Evolutionary conservation across 345 rosid species (phyloP).

Genomic region (Euphorbia pulcherrima): DNA sequence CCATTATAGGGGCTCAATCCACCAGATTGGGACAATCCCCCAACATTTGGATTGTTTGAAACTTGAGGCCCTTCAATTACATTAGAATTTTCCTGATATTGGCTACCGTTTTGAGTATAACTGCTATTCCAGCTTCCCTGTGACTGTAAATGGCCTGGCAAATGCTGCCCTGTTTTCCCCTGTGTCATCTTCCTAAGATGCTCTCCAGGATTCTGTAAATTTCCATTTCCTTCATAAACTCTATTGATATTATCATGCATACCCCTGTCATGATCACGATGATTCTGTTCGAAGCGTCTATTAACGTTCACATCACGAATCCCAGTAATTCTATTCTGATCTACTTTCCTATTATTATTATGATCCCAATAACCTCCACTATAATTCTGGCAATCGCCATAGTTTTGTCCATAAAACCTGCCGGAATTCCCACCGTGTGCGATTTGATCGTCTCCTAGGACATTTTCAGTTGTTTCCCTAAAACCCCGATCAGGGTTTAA

Average conservation of each 20-base stretch:
- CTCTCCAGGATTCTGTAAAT: constrained; percentile 9
- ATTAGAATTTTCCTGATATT: constrained; percentile 9
- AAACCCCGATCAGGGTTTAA: constrained; percentile 20
- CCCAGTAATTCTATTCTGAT: constrained; percentile 16
- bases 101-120: constrained; percentile 18
- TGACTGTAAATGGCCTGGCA: constrained; percentile 17
- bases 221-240: constrained; percentile 18
- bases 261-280: constrained; percentile 4
- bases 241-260: constrained; percentile 15
- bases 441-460: constrained; percentile 13
- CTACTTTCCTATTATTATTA: constrained; percentile 7
- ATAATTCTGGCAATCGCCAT: constrained; percentile 9
- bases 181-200: background rate
- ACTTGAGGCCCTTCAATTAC: constrained; percentile 3
- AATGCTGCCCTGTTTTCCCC: constrained; percentile 5
- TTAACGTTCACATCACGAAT: constrained; percentile 14
- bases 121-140: constrained; percentile 19
- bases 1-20: constrained; percentile 20
- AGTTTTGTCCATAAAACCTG: constrained; percentile 18
- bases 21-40: constrained; percentile 18
- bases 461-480: constrained; percentile 17
- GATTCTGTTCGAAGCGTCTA: background rate
- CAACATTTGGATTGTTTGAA: constrained; percentile 13
- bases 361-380: constrained; percentile 18
- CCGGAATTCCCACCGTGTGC: constrained; percentile 22